Base-by-base conservation (phyloP, 1,284 basidiomycete species). In the Cutaneotrichosporon sp. region DNA sequence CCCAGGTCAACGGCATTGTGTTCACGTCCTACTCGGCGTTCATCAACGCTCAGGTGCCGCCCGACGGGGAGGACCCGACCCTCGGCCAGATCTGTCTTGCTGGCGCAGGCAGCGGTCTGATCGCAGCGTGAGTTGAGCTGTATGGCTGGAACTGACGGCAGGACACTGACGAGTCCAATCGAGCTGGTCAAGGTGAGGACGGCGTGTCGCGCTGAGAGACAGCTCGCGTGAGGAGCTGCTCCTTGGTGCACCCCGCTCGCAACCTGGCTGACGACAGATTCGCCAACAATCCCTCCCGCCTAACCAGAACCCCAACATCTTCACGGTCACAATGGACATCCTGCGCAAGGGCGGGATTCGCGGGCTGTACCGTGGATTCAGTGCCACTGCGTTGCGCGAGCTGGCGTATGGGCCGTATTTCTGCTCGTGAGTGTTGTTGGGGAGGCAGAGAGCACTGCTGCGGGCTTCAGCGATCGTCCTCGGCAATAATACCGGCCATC, bases 321-420 rank as follows among this genome's bases (percentile, higher is more conserved):
- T 78, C 21, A 72, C 77, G 34, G 79, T 89, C 26, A 78, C 82
- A 3, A 66, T 73, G 38, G 72, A 79, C 49, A 82, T 91, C 36
- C 69, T 84, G 48, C 76, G 74, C 22, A 72, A 77, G 22, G 76
- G 80, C 40, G 87, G 87, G 0, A 23, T 88, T 7, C 68, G 75
- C 35, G 87, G 86, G 0, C 72, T 91, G n/a, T 92, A 87, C 69
- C 81, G 88, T 7, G 89, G 89, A 0, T 75, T 87, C 48, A 76
- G 79, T 4, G 80, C 83, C 0, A 91, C 90, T 0, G 82, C 83
- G 1, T 67, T 88, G 39, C 77, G 89, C 49, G 89, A 92, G 69
- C 76, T 80, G 15, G 87, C 86, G 1, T 91, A 87, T 64, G 89
- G 89, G 4, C 82, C 85, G 4, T 92, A 92, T 72, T 93, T 92